Evolutionary conservation across 768 basidiomycete genomes (phyloP), one percentile per base, ranked within the genome.

Genomic region (Leucocoprinus birnbaumii): DNA sequence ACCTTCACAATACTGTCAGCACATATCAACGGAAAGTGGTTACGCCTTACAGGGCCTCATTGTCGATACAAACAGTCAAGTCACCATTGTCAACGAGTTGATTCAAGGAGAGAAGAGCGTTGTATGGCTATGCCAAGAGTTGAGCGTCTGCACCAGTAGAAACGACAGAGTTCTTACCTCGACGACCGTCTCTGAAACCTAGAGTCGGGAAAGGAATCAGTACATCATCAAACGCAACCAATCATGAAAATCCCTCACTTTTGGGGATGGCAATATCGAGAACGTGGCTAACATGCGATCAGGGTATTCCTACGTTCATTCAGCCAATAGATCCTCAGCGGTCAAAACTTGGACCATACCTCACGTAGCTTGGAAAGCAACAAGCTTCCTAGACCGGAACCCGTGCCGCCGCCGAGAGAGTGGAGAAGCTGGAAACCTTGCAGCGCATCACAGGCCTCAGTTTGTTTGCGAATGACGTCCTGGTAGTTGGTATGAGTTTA

Each of bases 401-500:
- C 94, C 2, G 91, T 95, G 35, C 94, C 94, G 57, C 94, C 94
- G 34, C 94, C 94, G 16, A 98, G 82, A 16, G 94, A 93, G 60
- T 96, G 93, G 9, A 94, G 69, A 45, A 94, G 68, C 62, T 95
- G 93, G 65, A 95, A 93, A 0, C 95, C 95, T 73, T 98, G 95
- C 18, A 98, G 75, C 8, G 85, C 81, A 38, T 98, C 93, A 61
- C 89, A 90, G 1, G 73, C 66, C 66, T 98, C 95, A 2, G 88
- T 76, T 67, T 96, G 89, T 62, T 75, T 82, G 59, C 95, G 80
- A 8, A 93, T 62, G n/a, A 85, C 76, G 42, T 94, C 95, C 80
- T 86, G 53, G 53, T 2, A 26, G 52, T 48, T 48, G 43, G 35
- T 47, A 44, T 53, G 51, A 2, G 16, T 16, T n/a, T n/a, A 38